A percentile compares a stretch with the other conserved stretches of the same genome.
Conservation (phyloP, 345 rosid species). For the Populus deltoides region DNA sequence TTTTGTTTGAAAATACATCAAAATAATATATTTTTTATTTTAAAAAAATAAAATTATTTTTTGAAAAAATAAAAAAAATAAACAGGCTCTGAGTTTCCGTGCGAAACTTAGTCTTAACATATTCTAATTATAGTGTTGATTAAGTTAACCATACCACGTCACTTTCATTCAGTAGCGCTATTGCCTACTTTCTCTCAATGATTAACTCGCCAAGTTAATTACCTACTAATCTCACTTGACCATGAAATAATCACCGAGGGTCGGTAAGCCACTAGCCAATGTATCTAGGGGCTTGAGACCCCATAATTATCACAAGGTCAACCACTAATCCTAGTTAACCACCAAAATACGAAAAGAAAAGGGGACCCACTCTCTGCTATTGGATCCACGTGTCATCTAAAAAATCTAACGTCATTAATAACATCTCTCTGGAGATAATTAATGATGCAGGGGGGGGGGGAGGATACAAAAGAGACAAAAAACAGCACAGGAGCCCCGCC, state of each 20-base stretch:
- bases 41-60: too few species aligned
- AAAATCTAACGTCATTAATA: constrained; percentile 15
- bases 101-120: too few species aligned
- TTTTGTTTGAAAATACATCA: too few species aligned
- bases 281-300: background rate
- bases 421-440: constrained; percentile 9
- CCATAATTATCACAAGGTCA: constrained; percentile 9
- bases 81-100: too few species aligned
- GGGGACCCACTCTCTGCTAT: constrained; percentile 30
- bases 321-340: constrained; percentile 14
- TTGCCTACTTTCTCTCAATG: background rate
- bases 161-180: background rate
- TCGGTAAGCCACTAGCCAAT: background rate
- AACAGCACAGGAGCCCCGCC: constrained; percentile 41
- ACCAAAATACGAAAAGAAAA: background rate
- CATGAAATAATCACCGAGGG: background rate
- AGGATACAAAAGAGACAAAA: constrained; percentile 11
- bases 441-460: constrained; percentile 2
- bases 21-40: too few species aligned
- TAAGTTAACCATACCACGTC: background rate
- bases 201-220: background rate
- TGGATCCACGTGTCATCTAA: constrained; percentile 37
- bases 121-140: too few species aligned
- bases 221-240: too few species aligned
- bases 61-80: too few species aligned